Conservation (phyloP, 768 basidiomycete genomes). For the Leucocoprinus birnbaumii region DNA sequence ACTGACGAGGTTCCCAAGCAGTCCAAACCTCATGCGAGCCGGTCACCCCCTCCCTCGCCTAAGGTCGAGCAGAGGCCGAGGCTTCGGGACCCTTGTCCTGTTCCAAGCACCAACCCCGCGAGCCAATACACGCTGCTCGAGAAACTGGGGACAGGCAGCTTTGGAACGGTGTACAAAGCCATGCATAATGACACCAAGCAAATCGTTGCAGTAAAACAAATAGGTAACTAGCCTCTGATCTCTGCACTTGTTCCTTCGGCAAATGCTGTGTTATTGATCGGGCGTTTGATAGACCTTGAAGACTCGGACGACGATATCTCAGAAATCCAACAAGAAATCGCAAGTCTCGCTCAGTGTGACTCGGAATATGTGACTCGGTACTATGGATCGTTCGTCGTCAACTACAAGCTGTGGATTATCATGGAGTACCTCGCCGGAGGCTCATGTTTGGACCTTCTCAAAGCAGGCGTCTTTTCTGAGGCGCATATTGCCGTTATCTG, state of each 20-base stretch:
- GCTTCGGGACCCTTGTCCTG: conserved; percentile 58
- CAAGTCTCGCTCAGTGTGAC: conserved; percentile 92
- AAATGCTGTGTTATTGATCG: conserved; percentile 5
- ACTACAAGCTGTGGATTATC: conserved; percentile 98
- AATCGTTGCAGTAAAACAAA: conserved; percentile 97
- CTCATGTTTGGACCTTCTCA: conserved; percentile 95
- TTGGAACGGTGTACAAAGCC: conserved; percentile 97
- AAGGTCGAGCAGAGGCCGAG: conserved; percentile 38
- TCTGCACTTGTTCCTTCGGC: conserved; percentile 4
- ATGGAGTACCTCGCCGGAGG: conserved; percentile 99
- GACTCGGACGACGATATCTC: conserved; percentile 98
- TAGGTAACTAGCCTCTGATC: conserved; percentile 43
- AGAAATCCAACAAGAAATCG: conserved; percentile 98
- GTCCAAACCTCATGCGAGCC: conserved; percentile 33
- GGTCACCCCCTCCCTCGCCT: conserved; percentile 52
- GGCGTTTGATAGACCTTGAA: conserved; percentile 73
- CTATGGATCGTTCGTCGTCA: conserved; percentile 94
- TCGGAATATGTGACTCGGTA: conserved; percentile 96
- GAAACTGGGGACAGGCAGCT: conserved; percentile 96
- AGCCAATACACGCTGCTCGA: conserved; percentile 91
- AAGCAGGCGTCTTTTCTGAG: conserved; percentile 88
- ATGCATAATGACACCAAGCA: conserved; percentile 93
- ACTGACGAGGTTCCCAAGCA: conserved; percentile 23
- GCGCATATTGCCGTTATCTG: conserved; percentile 93
- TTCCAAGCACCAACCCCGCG: conserved; percentile 78